These are phyloP conservation scores for Miscanthus lutarioriparius DNA, from an alignment of 176 grass and related monocot genomes.

Conservation along the genomic window DNA sequence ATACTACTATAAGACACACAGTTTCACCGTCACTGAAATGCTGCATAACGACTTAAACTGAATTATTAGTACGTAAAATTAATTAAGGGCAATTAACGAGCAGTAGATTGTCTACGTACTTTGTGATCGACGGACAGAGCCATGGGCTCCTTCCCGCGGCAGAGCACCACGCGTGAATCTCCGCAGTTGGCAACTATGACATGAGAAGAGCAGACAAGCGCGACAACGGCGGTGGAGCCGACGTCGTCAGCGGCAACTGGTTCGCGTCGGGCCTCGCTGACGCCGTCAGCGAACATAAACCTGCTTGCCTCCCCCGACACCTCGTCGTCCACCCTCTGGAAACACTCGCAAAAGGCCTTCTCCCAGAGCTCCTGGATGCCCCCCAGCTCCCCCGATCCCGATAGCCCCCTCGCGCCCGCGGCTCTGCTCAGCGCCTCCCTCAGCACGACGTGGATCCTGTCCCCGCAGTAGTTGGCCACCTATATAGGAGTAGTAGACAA, in stretches of 20 bases:
- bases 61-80: no score
- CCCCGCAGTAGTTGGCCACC: slow-evolving; percentile 67
- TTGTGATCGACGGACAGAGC: slow-evolving; percentile 72
- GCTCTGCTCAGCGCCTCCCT: slow-evolving; percentile 35
- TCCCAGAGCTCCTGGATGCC: slow-evolving; percentile 53
- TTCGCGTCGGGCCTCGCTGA: background rate
- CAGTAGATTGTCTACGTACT: slow-evolving; percentile 3
- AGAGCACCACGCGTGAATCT: slow-evolving; percentile 75
- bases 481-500: background rate
- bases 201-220: slow-evolving; percentile 71
- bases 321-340: slow-evolving; percentile 63
- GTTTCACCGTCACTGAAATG: background rate
- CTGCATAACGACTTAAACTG: background rate
- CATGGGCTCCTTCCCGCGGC: slow-evolving; percentile 55
- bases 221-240: slow-evolving; percentile 65
- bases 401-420: background rate
- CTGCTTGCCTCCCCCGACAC: slow-evolving; percentile 36
- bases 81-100: background rate
- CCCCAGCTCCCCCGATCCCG: slow-evolving; percentile 10
- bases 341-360: slow-evolving; percentile 52
- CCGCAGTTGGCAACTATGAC: slow-evolving; percentile 66
- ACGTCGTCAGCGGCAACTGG: slow-evolving; percentile 39
- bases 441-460: slow-evolving; percentile 60
- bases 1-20: background rate
- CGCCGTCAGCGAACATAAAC: background rate